Base-by-base conservation (phyloP, 345 rosid species). In the Syzygium grande region DNA sequence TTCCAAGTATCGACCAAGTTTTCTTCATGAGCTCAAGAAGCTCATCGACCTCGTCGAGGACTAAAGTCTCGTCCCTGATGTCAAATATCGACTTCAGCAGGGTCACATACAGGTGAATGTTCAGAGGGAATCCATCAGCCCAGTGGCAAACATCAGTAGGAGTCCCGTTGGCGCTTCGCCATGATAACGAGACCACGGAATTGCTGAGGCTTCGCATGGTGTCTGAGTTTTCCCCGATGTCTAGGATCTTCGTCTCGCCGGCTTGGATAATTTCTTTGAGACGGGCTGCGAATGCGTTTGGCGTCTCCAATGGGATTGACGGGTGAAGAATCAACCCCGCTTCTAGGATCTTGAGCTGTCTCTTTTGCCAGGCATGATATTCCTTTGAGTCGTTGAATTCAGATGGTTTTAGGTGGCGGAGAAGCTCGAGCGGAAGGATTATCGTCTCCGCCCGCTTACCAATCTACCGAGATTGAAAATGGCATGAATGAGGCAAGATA, bases 111-210 rank as follows among this genome's bases (percentile, higher is more conserved):
- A 96, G 89, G 91, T 94, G 95, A 8, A 97, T 88, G 86, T 95
- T 97, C 85, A 97, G 92, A 38, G 99, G 99, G 88, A 90, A 97
- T 8, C 99, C 99, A 55, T 97, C 98, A 4, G 98, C 98, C 99
- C 99, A 97, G 52, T 97, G 99, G 63, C 98, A 97, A n/a, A 94
- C 93, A 84, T 95, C 96, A 6, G 95, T 88, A 0, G 96, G 93
- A n/a, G 91, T 88, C 53, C 96, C 96, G 5, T 92, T 92, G 84
- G 91, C 52, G 86, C 95, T 92, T 53, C 99, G 89, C 97, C 99
- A 96, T 2, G 98, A 90, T 56, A 97, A 87, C 27, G 99, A 93
- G 49, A 95, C 96, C 5, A 95, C 95, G 6, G 91, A 88, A 87
- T 96, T 94, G 93, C 94, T 92, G 10, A 96, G 92, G 84, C 94